Percentiles rank a stretch among this genome's conserved stretches.
Conservation (phyloP, 495 filamentous ascomycete genomes). For the Chaetomium cochliodes region DNA sequence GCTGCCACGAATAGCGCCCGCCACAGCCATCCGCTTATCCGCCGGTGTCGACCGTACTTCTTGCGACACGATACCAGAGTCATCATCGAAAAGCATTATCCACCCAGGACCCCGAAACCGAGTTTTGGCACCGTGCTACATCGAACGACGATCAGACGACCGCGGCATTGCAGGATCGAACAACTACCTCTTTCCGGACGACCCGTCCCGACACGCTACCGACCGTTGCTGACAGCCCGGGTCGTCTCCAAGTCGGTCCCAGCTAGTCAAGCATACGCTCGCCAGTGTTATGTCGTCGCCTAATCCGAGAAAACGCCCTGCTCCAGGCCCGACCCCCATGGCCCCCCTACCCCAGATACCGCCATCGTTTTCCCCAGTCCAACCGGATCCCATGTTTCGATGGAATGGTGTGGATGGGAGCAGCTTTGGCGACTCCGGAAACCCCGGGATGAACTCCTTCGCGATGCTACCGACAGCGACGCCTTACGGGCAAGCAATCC, state of each 20-base stretch:
- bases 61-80: not conserved
- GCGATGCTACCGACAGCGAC: constrained; percentile 48
- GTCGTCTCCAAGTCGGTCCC: constrained; percentile 11
- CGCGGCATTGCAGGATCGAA: not conserved
- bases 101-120: not conserved
- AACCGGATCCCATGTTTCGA: constrained; percentile 40
- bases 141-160: not conserved
- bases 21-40: not conserved
- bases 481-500: constrained; percentile 40
- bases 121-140: not conserved
- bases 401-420: constrained; percentile 41
- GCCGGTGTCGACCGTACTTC: not conserved
- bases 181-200: not conserved
- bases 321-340: constrained; percentile 65
- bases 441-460: constrained; percentile 40
- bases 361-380: constrained; percentile 43
- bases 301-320: constrained; percentile 68
- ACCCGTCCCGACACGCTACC: not conserved
- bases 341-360: constrained; percentile 50
- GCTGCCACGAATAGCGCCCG: not conserved
- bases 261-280: constrained; percentile 30
- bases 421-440: constrained; percentile 37
- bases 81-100: not conserved
- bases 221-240: constrained; percentile 12
- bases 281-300: constrained; percentile 47